Evolutionary conservation across 768 basidiomycete species (phyloP).

Genomic region (Mycena belliarum): DNA sequence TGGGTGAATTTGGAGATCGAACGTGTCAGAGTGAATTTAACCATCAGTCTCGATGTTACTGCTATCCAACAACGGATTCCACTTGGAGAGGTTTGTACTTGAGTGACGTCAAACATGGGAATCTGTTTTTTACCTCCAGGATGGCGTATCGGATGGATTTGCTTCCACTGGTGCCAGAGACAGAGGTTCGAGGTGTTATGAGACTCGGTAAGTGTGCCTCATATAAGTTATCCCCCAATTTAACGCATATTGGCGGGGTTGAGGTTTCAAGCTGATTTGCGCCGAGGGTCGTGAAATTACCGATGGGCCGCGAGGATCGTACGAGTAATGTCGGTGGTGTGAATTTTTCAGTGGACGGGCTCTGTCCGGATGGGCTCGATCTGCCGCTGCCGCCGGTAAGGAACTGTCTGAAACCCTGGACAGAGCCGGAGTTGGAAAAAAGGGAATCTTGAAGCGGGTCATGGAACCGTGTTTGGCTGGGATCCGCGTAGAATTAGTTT

Average conservation of each 20-base stretch:
- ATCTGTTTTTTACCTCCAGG: conserved; percentile 62
- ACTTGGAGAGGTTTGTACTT: conserved; percentile 45
- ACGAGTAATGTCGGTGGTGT: conserved; percentile 52
- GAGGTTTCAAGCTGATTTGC: conserved; percentile 27
- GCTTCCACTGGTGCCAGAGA: conserved; percentile 57
- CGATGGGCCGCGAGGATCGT: conserved; percentile 71
- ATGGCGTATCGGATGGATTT: conserved; percentile 86
- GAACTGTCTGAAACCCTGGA: conserved; percentile 76
- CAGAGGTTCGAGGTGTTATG: conserved; percentile 72
- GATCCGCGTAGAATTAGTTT: background rate
- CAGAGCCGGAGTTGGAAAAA: conserved; percentile 77
- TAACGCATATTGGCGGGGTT: conserved; percentile 42
- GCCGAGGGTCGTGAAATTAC: conserved; percentile 39
- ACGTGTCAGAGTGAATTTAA: conserved; percentile 28
- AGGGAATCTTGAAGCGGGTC: conserved; percentile 87
- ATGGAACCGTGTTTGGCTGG: conserved; percentile 85
- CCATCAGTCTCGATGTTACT: conserved; percentile 86
- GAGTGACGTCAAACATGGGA: background rate
- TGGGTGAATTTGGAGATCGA: conserved; percentile 2
- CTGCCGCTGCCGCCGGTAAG: conserved; percentile 68
- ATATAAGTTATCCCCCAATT: conserved; percentile 63
- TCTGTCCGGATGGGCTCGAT: conserved; percentile 44
- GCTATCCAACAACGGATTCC: conserved; percentile 86
- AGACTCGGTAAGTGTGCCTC: conserved; percentile 75
- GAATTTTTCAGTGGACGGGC: conserved; percentile 25